phyloP scores from a whole-genome alignment of 2,329 filamentous ascomycete species.

The Helotiales sp. region DNA sequence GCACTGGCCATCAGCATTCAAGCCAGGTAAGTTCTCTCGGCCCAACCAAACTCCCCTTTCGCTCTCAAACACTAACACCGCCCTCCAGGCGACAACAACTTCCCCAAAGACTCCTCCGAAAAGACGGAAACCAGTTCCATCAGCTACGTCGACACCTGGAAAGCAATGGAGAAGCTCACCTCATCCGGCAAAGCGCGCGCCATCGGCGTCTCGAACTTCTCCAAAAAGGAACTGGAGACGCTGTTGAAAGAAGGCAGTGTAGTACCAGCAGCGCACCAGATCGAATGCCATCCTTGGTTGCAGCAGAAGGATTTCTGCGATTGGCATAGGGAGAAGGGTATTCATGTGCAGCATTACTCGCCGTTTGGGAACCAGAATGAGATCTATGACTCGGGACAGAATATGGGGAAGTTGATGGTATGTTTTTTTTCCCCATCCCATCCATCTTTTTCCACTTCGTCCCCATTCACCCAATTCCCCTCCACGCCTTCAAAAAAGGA shows the following conservation, averaged over 20 bases:
- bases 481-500: no score
- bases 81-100: constrained; percentile 25
- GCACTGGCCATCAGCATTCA: constrained; percentile 47
- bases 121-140: constrained; percentile 35
- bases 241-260: constrained; percentile 51
- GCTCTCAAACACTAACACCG: not conserved
- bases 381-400: constrained; percentile 63
- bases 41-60: not conserved
- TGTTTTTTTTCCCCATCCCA: not conserved
- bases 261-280: constrained; percentile 62
- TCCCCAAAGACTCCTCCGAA: constrained; percentile 37
- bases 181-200: constrained; percentile 56
- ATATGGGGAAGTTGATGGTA: constrained; percentile 49
- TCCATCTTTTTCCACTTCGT: not conserved
- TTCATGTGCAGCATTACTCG: constrained; percentile 53
- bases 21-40: constrained; percentile 12
- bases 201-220: constrained; percentile 69
- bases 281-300: constrained; percentile 58
- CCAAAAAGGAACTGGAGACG: constrained; percentile 45
- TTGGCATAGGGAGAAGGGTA: constrained; percentile 50
- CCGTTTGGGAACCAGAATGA: constrained; percentile 66
- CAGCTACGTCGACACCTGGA: constrained; percentile 58
- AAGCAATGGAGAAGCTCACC: constrained; percentile 61
- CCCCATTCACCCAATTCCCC: no score
- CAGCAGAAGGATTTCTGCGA: constrained; percentile 55